phyloP scores from a whole-genome alignment of 768 basidiomycete species.

The Leccinellum albellum region DNA sequence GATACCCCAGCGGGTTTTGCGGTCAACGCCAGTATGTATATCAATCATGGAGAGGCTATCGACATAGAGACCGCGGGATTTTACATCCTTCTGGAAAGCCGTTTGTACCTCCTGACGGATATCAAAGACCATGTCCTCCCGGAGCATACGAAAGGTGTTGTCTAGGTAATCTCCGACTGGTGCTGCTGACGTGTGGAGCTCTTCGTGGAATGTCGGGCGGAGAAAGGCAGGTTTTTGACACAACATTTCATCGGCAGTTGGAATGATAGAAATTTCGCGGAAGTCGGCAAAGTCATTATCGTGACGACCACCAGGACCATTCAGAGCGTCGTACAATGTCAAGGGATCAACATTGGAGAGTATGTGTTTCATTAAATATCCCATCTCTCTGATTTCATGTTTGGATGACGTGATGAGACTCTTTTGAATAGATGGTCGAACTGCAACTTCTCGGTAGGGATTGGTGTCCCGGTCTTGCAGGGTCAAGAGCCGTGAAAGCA shows the following conservation, averaged over 20 bases:
- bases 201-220: slow-evolving; percentile 33
- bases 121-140: slow-evolving; percentile 62
- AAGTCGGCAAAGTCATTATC: slow-evolving; percentile 65
- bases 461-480: slow-evolving; percentile 33
- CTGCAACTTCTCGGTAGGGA: slow-evolving; percentile 37
- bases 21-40: slow-evolving; percentile 29
- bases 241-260: slow-evolving; percentile 56
- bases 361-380: slow-evolving; percentile 40
- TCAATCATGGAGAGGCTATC: slow-evolving; percentile 34
- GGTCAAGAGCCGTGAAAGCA: slow-evolving; percentile 44
- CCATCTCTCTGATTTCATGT: slow-evolving; percentile 29
- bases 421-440: slow-evolving; percentile 25
- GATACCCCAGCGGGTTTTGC: slow-evolving; percentile 40
- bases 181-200: slow-evolving; percentile 16
- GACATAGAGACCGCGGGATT: slow-evolving; percentile 31
- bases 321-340: slow-evolving; percentile 12
- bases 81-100: slow-evolving; percentile 34
- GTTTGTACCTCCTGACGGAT: slow-evolving; percentile 52
- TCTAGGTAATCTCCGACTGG: slow-evolving; percentile 50
- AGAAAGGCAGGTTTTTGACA: slow-evolving; percentile 48
- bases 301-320: slow-evolving; percentile 58
- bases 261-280: slow-evolving; percentile 53
- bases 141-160: slow-evolving; percentile 59
- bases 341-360: slow-evolving; percentile 21
- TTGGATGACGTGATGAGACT: slow-evolving; percentile 21